Conservation (phyloP, 345 rosid species). For the Lepidium didymum region DNA sequence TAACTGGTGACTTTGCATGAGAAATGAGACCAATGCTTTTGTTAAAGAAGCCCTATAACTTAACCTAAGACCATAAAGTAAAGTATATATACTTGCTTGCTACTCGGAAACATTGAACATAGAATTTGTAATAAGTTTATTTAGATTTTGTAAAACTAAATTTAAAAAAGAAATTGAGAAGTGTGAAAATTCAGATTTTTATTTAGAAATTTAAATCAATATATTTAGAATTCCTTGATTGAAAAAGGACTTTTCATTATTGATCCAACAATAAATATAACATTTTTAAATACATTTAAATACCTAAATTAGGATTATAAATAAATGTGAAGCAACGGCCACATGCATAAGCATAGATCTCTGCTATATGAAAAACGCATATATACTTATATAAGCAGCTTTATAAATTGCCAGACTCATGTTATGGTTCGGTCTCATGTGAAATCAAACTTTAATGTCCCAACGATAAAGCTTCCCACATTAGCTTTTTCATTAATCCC, state of each 20-base stretch:
- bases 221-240: too few species aligned
- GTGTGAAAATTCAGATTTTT: not conserved
- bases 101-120: constrained; percentile 19
- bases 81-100: constrained; percentile 23
- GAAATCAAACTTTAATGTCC: constrained; percentile 24
- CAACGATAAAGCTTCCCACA: constrained; percentile 3
- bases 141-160: too few species aligned
- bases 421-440: constrained; percentile 24
- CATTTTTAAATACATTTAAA: not conserved
- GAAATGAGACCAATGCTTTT: constrained; percentile 19
- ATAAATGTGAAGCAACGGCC: constrained; percentile 11
- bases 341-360: constrained; percentile 12
- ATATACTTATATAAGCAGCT: not conserved
- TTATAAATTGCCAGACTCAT: not conserved
- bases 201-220: not conserved
- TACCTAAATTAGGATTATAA: not conserved
- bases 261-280: too few species aligned
- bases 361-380: not conserved
- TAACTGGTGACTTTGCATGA: constrained; percentile 25
- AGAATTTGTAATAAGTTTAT: constrained; percentile 2
- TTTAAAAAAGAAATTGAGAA: not conserved
- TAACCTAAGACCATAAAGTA: constrained; percentile 17
- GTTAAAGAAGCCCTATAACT: constrained; percentile 22
- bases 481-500: not conserved
- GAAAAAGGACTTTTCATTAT: too few species aligned